Conservation (phyloP, 2,329 filamentous ascomycete species). For the Rhinocladiella mackenziei region DNA sequence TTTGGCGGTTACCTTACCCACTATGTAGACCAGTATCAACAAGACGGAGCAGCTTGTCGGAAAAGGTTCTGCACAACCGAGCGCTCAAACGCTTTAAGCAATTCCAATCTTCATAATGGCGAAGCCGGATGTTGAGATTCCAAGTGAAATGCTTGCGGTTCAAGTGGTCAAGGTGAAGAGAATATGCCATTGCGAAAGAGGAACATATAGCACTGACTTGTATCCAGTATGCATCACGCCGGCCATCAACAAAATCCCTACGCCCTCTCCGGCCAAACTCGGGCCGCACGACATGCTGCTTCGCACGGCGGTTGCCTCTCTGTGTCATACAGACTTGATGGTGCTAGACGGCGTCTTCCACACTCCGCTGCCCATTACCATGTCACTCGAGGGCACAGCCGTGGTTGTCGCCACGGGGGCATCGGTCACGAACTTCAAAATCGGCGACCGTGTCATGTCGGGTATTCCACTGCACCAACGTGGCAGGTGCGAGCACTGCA, state of each 20-base stretch:
- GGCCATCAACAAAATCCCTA: slow-evolving; percentile 47
- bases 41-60: too few relatives aligned
- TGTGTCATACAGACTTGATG: slow-evolving; percentile 62
- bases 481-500: slow-evolving; percentile 52
- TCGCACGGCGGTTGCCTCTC: slow-evolving; percentile 56
- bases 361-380: slow-evolving; percentile 49
- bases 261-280: slow-evolving; percentile 46
- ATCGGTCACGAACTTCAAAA: slow-evolving; percentile 42
- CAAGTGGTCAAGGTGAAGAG: slow-evolving; percentile 26
- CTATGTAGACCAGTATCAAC: too few relatives aligned
- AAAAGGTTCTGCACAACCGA: too few relatives aligned
- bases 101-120: too few relatives aligned
- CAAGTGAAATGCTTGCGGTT: slow-evolving; percentile 27
- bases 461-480: slow-evolving; percentile 53
- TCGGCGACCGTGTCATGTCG: slow-evolving; percentile 55
- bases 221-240: background rate
- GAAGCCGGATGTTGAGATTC: too few relatives aligned
- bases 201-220: background rate
- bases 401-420: slow-evolving; percentile 50
- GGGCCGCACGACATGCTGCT: slow-evolving; percentile 55
- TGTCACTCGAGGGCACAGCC: slow-evolving; percentile 56
- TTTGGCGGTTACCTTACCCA: too few relatives aligned
- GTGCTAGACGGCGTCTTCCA: slow-evolving; percentile 50
- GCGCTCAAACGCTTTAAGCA: too few relatives aligned
- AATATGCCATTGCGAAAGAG: background rate